Conservation (phyloP, 2,329 filamentous ascomycete genomes). For the Fusarium sp. region DNA sequence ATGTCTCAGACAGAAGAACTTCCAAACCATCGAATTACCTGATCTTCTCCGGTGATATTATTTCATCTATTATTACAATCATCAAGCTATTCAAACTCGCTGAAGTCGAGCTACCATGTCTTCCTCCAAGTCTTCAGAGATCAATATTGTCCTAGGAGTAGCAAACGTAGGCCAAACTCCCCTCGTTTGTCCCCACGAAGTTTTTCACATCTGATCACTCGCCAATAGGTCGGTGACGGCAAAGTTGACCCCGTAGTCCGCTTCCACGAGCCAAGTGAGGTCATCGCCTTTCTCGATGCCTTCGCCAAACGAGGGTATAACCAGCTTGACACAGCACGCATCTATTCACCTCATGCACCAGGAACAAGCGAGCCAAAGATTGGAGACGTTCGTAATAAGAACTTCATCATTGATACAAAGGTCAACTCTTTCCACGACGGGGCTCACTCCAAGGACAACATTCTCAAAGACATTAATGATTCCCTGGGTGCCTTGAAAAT, state of each 20-base stretch:
- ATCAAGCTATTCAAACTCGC: fast-evolving
- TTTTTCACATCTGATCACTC: neutral
- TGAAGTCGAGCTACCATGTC: neutral
- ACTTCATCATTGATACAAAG: neutral
- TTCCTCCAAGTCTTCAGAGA: neutral
- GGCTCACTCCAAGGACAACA: neutral
- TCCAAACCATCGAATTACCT: neutral
- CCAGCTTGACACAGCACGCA: neutral
- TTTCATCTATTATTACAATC: fast-evolving
- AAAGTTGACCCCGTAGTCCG: neutral
- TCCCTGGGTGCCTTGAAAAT: neutral
- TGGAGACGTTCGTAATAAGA: neutral
- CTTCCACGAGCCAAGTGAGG: neutral
- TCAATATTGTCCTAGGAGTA: neutral
- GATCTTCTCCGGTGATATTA: fast-evolving
- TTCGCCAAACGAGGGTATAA: neutral
- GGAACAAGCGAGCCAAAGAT: neutral
- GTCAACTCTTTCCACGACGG: neutral
- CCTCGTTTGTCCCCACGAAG: fast-evolving
- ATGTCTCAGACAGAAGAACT: too few relatives aligned
- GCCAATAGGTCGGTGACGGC: neutral
- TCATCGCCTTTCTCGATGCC: neutral
- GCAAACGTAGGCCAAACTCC: neutral
- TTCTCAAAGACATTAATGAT: neutral
- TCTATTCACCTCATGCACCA: neutral